Base-by-base conservation (phyloP, 2,329 filamentous ascomycete species). In the Pseudohalonectria lignicola region DNA sequence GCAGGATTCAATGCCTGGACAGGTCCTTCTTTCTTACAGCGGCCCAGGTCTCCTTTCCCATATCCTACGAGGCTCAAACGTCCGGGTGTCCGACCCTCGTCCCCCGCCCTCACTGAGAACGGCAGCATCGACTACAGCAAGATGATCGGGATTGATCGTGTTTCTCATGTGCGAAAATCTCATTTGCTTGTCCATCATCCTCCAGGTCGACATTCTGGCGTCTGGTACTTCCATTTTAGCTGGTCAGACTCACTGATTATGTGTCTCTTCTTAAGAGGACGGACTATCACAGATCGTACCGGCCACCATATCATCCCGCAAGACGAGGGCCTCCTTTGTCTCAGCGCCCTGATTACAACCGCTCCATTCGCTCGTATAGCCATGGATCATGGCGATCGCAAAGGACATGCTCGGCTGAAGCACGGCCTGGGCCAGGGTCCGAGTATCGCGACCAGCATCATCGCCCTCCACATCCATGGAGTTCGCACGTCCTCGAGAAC, bases 11-110 rank as follows among this genome's bases (percentile, higher is more conserved):
- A 21, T 25, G 23, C 21, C 17, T 29, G 21, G 30, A 19, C 21
- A 11, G 25, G 32, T 16, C 30, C 36, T 17, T 26, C 36, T 25
- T 31, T 56, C 21, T 47, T 67, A 36, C 70, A 72, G 45, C 62
- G 71, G n/a, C 69, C 72, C 34, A 63, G 71, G 21, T 76, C 74
- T 17, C 73, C 74, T 1, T 76, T 71, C 43, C 70, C 70, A 17
- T 76, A 77, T 41, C 72, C 73, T 19, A 67, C 71, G 33, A 67
- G 73, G 15, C 53, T 76, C 25, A 74, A 66, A 49, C 65, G 73
- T 16, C 71, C 70, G 15, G 69, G 69, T 4, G 56, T 68, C 28
- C 60, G 66, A 31, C 61, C 69, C 32, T 55, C 62, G 20, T 74
- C 69, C 11, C 69, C 68, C 12, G 66, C 66, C 34, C 49, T 70